Base-by-base conservation (phyloP, 495 filamentous ascomycete species). In the Podospora didyma region DNA sequence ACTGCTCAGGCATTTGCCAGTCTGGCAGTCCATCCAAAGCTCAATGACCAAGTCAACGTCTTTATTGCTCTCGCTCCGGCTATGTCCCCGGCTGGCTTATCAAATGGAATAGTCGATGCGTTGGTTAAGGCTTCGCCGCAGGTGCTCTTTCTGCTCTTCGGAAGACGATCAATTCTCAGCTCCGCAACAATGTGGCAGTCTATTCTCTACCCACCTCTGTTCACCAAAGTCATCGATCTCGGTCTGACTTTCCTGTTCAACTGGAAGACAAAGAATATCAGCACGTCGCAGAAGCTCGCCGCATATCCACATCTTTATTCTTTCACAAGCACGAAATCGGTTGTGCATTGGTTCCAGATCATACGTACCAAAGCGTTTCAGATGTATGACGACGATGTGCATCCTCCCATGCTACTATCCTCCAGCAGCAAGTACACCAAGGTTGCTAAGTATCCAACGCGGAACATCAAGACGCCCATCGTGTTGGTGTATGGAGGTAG, bases 341-440 rank as follows among this genome's bases (percentile, higher is more conserved):
- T 96, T 9, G 94, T 98, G 0, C 94, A 98, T 63, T 98, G 94
- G 94, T 98, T 98, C 72, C 94, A 98, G 66, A 96, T 98, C 63
- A 97, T 98, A 60, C 86, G 94, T 46, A 96, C 92, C 64, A 87
- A 89, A 60, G 88, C 81, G 28, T 98, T 98, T 68, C 94, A 97
- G 70, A 97, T 98, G 88, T 97, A 91, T 69, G 94, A 98, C 64
- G 94, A 98, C 64, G 93, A 97, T 64, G 81, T 94, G 7, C 86
- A 88, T 54, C 74, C 77, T 0, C 70, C 69, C 3, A 17, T 81
- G 24, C 63, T 73, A 11, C 60, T 78, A 17, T 66, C 70, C 6
- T 70, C 69, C 10, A 66, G 68, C 31, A 77, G 71, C 68, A 81
- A 80, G 52, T 81, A 82, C 65, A 83, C 81, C 55, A 96, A 96